These are phyloP conservation scores for Colletotrichum noveboracense DNA, from an alignment of 2,329 filamentous ascomycete species.

Conservation along the genomic window DNA sequence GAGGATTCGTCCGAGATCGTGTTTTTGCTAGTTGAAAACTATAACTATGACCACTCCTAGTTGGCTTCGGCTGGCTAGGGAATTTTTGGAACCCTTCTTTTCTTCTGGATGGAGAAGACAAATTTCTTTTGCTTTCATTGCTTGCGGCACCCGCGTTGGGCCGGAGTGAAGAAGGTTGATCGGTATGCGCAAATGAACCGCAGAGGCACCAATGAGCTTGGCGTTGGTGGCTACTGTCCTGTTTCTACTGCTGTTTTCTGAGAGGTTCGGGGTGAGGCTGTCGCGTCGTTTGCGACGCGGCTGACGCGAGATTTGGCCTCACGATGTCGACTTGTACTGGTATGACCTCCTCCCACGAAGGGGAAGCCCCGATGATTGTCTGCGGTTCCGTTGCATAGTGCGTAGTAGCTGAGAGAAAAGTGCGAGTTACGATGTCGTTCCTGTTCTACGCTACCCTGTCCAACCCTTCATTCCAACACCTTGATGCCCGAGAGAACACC, in stretches of 20 bases:
- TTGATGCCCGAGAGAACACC: background rate
- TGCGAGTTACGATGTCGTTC: background rate
- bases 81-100: slow-evolving; percentile 73
- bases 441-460: background rate
- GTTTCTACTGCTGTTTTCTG: background rate
- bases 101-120: slow-evolving; percentile 35
- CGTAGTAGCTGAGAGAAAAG: background rate
- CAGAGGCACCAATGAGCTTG: background rate
- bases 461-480: background rate
- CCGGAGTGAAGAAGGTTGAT: slow-evolving; percentile 54
- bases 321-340: background rate
- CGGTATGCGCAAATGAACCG: too few relatives aligned
- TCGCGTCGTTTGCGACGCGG: background rate
- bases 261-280: background rate
- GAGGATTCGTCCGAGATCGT: slow-evolving; percentile 87
- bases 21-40: slow-evolving; percentile 94
- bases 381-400: background rate
- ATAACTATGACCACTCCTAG: slow-evolving; percentile 76
- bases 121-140: slow-evolving; percentile 52
- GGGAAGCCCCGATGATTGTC: background rate
- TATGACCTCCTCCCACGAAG: background rate
- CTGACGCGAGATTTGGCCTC: background rate
- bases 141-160: slow-evolving; percentile 41
- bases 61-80: slow-evolving; percentile 73
- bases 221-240: background rate